Evolutionary conservation across 2,329 filamentous ascomycete species (phyloP).

Genomic region (Cordyceps sp.): DNA sequence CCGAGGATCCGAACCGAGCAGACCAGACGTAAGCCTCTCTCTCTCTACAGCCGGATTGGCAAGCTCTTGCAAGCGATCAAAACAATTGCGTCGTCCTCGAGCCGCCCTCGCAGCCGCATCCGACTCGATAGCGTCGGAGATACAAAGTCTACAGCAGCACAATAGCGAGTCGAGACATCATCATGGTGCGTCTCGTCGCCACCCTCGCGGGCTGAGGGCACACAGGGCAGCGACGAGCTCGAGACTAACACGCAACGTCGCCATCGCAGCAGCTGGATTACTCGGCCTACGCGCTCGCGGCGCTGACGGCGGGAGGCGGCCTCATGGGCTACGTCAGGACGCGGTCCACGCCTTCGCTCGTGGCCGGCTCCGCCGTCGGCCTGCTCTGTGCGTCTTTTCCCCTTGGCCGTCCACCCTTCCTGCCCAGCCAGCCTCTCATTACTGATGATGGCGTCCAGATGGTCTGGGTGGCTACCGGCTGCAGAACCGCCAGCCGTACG

Average conservation of each 20-base stretch:
- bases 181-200: neutral
- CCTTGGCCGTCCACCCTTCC: neutral
- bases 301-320: constrained; percentile 73
- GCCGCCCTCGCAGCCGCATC: no score
- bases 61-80: no score
- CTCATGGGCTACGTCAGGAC: constrained; percentile 75
- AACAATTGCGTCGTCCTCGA: no score
- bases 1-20: no score
- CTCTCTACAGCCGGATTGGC: no score
- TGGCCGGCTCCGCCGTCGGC: constrained; percentile 73
- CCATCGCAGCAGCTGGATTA: constrained; percentile 15
- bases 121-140: no score
- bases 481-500: constrained; percentile 58
- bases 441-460: constrained; percentile 29
- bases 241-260: neutral
- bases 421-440: neutral
- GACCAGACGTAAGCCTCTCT: no score
- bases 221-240: no score
- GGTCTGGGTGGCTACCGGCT: constrained; percentile 69
- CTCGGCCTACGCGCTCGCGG: constrained; percentile 63
- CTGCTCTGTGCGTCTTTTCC: constrained; percentile 29
- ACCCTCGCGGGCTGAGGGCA: no score
- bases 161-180: neutral
- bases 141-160: no score
- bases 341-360: constrained; percentile 71